Evolutionary conservation across 1,284 basidiomycete genomes (phyloP).

Genomic region (Papiliotrema nemorosa): DNA sequence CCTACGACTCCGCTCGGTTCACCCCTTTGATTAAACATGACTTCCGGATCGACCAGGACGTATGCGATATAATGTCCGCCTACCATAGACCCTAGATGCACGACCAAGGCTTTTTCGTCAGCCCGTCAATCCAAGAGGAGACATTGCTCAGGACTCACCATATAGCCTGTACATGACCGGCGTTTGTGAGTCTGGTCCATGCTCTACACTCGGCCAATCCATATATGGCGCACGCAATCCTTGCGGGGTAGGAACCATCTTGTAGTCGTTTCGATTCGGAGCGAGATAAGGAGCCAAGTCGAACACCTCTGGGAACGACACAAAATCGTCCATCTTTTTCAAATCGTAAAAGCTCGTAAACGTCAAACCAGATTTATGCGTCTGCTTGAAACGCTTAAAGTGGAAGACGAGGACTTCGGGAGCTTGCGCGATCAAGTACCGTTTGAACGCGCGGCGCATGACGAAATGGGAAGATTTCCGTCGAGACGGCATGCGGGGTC

Average conservation of each 20-base stretch:
- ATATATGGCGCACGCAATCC: constrained; percentile 43
- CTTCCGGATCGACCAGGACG: constrained; percentile 42
- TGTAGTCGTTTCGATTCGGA: constrained; percentile 56
- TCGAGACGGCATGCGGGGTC: constrained; percentile 23
- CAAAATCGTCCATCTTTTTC: constrained; percentile 67
- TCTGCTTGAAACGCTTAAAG: constrained; percentile 87
- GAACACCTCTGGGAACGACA: constrained; percentile 80
- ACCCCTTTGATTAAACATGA: constrained; percentile 23
- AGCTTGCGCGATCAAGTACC: constrained; percentile 80
- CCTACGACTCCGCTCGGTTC: constrained; percentile 1
- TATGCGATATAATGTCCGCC: constrained; percentile 83
- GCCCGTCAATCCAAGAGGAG: too few species aligned
- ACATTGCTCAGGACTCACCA: constrained; percentile 30
- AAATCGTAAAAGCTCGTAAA: constrained; percentile 42
- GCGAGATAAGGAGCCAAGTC: constrained; percentile 83
- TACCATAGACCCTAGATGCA: constrained; percentile 82
- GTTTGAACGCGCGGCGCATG: constrained; percentile 80
- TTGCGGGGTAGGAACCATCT: constrained; percentile 29
- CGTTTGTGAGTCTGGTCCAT: constrained; percentile 31
- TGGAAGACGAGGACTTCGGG: constrained; percentile 89
- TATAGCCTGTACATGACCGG: constrained; percentile 47
- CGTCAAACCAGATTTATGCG: constrained; percentile 32
- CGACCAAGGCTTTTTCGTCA: constrained; percentile 80
- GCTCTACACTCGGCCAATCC: constrained; percentile 45
- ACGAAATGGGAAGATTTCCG: constrained; percentile 53